Evolutionary conservation across 1,284 basidiomycete species (phyloP).

Genomic region (Microbotryum intermedium): DNA sequence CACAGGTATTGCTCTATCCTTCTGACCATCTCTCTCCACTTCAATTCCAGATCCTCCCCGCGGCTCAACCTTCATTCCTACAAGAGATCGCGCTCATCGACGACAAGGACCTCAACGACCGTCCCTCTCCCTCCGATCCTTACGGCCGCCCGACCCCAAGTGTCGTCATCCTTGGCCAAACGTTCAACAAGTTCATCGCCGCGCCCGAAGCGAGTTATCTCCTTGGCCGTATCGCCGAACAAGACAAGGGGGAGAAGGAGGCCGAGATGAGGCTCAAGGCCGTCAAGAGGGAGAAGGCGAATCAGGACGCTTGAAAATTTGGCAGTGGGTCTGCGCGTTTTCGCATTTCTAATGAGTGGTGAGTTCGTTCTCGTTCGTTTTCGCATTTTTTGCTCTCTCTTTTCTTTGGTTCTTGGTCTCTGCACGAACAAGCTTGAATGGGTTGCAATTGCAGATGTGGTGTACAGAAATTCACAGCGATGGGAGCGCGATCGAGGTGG

Average conservation of each 20-base stretch:
- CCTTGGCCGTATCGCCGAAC: constrained; percentile 16
- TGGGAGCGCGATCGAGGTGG: too few relatives aligned
- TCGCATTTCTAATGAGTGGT: too few relatives aligned
- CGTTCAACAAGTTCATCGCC: constrained; percentile 33
- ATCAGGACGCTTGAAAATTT: constrained; percentile 12
- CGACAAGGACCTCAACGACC: constrained; percentile 3
- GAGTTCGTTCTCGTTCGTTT: too few relatives aligned
- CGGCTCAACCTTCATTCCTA: constrained; percentile 33
- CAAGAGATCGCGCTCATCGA: constrained; percentile 33
- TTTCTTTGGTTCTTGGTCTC: too few relatives aligned
- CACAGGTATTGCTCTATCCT: background rate
- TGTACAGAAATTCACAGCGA: too few relatives aligned
- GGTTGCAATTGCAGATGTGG: too few relatives aligned
- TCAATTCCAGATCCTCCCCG: constrained; percentile 29
- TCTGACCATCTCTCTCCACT: background rate
- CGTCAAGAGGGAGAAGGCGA: constrained; percentile 7
- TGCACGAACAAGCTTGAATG: too few relatives aligned
- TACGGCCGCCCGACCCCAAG: background rate
- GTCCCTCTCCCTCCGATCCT: background rate
- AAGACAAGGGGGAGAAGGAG: constrained; percentile 23
- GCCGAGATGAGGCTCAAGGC: constrained; percentile 19
- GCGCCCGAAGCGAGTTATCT: constrained; percentile 31
- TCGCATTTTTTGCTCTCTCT: too few relatives aligned
- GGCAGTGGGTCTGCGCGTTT: background rate
- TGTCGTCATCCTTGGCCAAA: constrained; percentile 31